Percentiles rank a stretch among this genome's conserved stretches.
Evolutionary conservation across 2,329 filamentous ascomycete species (phyloP).

Genomic region (Microcyclosporella mali): DNA sequence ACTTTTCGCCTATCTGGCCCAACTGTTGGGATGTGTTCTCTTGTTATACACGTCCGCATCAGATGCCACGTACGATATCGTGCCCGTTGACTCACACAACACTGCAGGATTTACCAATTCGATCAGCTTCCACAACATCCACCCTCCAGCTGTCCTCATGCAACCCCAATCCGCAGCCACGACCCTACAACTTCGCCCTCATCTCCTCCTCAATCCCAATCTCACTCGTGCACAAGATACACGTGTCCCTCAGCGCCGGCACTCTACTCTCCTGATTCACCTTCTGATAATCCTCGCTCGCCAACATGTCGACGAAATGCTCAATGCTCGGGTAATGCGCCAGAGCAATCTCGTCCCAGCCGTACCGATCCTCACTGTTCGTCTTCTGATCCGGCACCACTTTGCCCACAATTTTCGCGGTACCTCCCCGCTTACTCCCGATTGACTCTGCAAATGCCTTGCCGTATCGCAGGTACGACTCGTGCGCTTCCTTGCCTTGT

Average conservation of each 20-base stretch:
- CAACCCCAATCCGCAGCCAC: too few species aligned
- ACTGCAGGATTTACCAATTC: too few species aligned
- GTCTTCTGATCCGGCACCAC: slow-evolving; percentile 39
- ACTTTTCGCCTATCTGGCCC: too few species aligned
- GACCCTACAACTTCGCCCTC: background rate
- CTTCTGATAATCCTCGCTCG: slow-evolving; percentile 52
- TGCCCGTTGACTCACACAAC: too few species aligned
- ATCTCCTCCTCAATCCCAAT: slow-evolving; percentile 16
- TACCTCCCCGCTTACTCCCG: slow-evolving; percentile 48
- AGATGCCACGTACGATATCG: too few species aligned
- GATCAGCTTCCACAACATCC: too few species aligned
- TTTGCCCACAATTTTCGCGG: slow-evolving; percentile 57
- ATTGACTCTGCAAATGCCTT: slow-evolving; percentile 46
- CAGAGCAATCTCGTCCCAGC: slow-evolving; percentile 59
- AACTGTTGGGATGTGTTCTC: too few species aligned
- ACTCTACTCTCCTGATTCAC: slow-evolving; percentile 51
- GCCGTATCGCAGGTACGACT: slow-evolving; percentile 53
- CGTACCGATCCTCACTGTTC: slow-evolving; percentile 19
- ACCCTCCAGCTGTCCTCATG: too few species aligned
- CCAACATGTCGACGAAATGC: slow-evolving; percentile 59
- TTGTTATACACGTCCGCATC: too few species aligned
- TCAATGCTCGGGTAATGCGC: slow-evolving; percentile 58
- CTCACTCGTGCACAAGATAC: slow-evolving; percentile 34
- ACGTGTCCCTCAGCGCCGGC: slow-evolving; percentile 34
- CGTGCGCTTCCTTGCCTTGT: slow-evolving; percentile 41